Base-by-base conservation (phyloP, 495 filamentous ascomycete genomes). In the Thermothielavioides terrestris region DNA sequence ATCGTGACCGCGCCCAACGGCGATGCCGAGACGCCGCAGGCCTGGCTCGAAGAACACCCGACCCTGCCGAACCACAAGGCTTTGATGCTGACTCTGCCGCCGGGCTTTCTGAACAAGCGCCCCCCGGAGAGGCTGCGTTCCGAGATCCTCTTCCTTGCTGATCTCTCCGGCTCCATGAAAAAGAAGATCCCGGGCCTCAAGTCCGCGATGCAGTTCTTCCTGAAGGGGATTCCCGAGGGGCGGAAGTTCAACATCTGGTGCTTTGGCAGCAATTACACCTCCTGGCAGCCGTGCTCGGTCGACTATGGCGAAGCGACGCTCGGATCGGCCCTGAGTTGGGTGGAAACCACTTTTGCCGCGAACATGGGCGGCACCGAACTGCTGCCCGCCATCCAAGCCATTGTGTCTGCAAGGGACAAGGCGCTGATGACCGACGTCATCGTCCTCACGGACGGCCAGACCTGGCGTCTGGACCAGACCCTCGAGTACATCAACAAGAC, bases 231-330 rank as follows among this genome's bases (percentile, higher is more conserved):
- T 4, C 54, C 54, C 3, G n/a, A 28, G 6, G 44, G 40, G 1
- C 39, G 41, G 23, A 53, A 41, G 32, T 53, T 57, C 45, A 53
- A 57, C 23, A 46, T 57, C 21, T 57, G 54, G 54, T 41, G 54
- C 9, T 57, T 57, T 27, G 54, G 54, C n/a, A 44, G 20, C 14
- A 6, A 21, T 9, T 50, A 44, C 20, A 41, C 14, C 8, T 57
- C 44, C 1, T 49, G 44, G 44, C 26, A 26, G 7, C 45, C 49
- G 0, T 17, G n/a, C 9, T 57, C 54, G 12, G 49, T 52, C 21
- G 44, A 48, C 14, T 56, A 56, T 17, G 32, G 12, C 3, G 30
- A 48, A 35, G 12, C n/a, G 14, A 49, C 38, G 6, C 38, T 47
- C 26, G 26, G 18, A 4, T 41, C 42, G 7, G 54, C 54, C 5